A percentile compares a stretch with the other conserved stretches of the same genome.
Conservation (phyloP, 139 green algal species). For the Limnomonas spitsbergensis region DNA sequence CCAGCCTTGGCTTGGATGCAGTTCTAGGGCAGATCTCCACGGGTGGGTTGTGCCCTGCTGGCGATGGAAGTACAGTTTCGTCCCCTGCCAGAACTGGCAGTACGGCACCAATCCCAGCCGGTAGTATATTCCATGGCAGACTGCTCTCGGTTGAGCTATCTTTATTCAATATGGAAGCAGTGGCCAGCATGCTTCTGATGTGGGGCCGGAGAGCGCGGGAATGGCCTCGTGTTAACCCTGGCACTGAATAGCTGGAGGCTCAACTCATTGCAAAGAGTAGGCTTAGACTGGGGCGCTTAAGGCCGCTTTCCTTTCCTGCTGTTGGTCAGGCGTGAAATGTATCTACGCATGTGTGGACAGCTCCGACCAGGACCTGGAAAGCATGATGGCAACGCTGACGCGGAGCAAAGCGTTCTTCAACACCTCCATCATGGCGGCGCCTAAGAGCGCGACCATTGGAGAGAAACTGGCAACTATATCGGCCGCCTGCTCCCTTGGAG, state of each 20-base stretch:
- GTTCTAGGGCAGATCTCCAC: slow-evolving; percentile 48
- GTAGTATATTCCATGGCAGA: too few species aligned
- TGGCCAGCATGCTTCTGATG: too few species aligned
- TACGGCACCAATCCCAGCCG: too few species aligned
- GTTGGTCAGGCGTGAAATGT: slow-evolving; percentile 10
- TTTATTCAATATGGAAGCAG: too few species aligned
- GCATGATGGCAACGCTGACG: neutral
- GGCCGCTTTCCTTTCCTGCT: neutral
- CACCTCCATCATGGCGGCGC: neutral
- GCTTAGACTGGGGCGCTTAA: neutral
- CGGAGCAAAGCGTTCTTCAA: neutral
- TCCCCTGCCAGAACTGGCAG: too few species aligned
- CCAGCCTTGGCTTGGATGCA: slow-evolving; percentile 59
- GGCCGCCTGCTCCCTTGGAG: slow-evolving; percentile 43
- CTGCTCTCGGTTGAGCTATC: too few species aligned
- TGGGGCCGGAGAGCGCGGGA: too few species aligned
- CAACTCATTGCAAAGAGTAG: too few species aligned
- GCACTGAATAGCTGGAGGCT: too few species aligned
- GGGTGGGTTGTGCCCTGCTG: slow-evolving; percentile 19
- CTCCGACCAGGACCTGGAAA: neutral
- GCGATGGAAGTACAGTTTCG: too few species aligned
- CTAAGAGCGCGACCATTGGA: neutral
- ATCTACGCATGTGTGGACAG: slow-evolving; percentile 19
- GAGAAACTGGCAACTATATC: slow-evolving; percentile 5
- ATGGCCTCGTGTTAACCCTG: too few species aligned